phyloP scores from a whole-genome alignment of 257 asterid species.

The Solanum arcanum region DNA sequence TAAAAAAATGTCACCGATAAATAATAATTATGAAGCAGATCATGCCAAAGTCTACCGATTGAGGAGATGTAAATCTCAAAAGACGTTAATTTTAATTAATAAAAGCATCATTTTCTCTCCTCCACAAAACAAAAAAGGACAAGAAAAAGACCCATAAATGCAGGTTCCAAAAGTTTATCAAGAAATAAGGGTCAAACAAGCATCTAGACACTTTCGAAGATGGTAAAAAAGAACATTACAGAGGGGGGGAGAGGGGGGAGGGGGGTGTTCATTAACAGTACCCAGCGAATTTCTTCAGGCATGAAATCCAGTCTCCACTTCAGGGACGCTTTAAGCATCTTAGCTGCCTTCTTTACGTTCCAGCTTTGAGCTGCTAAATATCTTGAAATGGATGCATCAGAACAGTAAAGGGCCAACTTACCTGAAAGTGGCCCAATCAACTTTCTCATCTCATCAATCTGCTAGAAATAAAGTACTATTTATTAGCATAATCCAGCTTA shows the following conservation, averaged over 20 bases:
- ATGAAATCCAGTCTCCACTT: constrained; percentile 75
- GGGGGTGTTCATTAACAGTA: constrained; percentile 3
- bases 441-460: constrained; percentile 71
- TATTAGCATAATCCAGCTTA: background rate
- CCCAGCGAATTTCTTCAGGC: constrained; percentile 87
- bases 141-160: background rate
- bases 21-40: background rate
- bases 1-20: background rate
- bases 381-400: constrained; percentile 58
- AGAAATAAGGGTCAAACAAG: background rate
- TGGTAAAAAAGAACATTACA: background rate
- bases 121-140: background rate
- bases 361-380: constrained; percentile 77
- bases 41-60: background rate
- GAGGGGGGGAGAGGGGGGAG: background rate
- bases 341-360: constrained; percentile 85
- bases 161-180: background rate
- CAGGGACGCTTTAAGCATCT: constrained; percentile 73
- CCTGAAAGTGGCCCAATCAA: constrained; percentile 66
- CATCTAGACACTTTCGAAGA: background rate
- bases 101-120: background rate
- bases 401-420: constrained; percentile 44
- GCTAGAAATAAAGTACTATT: constrained; percentile 1
- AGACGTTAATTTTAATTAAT: background rate
- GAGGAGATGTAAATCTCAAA: background rate